Evolutionary conservation across 1,139 yeast species (phyloP), one percentile per base, ranked within the genome.

Genomic region (Pichia sp.): DNA sequence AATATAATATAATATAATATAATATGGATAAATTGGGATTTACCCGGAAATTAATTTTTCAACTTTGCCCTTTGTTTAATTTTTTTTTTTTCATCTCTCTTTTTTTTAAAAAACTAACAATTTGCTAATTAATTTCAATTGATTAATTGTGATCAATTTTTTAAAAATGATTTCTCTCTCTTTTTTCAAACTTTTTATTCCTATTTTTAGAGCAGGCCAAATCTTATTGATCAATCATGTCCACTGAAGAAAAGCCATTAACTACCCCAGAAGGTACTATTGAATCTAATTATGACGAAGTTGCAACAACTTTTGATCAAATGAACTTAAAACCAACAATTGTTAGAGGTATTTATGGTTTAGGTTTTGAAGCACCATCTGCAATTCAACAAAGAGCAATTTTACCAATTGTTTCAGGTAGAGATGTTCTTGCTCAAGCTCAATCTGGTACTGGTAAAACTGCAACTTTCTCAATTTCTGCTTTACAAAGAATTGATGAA

Each of bases 401-500:
- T 62, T 76, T 86, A 66, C 98, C 96, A 67, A 89, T 92, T 69
- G 83, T 92, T 65, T 94, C 87, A 70, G 96, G 96, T 58, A 82
- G 92, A 72, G 98, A 92, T 70, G 96, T 90, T 49, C 80, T 92
- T 64, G 98, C 97, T 58, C 98, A 92, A 74, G 97, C 97, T 59
- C 98, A 92, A 78, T 90, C 97, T 46, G 98, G 98, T 82, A 92
- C 98, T 57, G 98, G 98, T 82, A 92, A 92, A 78, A 92, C 98
- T 54, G 98, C 97, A 65, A 92, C 98, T 58, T 92, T 92, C 82
- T 84, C 97, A 68, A 90, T 92, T 63, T 85, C 96, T 62, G 92
- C 95, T 62, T 79, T 92, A 69, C 96, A 90, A 78, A 86, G 89
- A 78, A 83, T 89, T 60, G 95, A 87, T 68, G 80, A 74, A 64